Conservation (phyloP, 192 early-diverging fungal genomes). For the Coemansia umbellata region DNA sequence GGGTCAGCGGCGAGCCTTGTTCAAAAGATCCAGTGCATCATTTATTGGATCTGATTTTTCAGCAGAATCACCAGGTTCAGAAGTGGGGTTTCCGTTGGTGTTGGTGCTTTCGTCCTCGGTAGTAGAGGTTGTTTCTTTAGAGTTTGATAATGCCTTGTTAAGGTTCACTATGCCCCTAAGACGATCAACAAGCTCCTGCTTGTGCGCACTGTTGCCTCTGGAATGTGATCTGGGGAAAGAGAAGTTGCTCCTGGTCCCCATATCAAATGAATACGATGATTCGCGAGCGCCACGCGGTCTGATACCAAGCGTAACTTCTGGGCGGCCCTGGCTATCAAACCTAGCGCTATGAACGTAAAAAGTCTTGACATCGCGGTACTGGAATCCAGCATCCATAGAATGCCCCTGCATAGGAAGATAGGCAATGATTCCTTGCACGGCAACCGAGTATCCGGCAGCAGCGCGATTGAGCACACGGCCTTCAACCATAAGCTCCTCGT, state of each 20-base stretch:
- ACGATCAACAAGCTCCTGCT: not conserved
- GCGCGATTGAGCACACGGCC: constrained; percentile 61
- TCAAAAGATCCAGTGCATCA: constrained; percentile 8
- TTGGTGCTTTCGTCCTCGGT: no score
- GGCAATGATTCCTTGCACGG: constrained; percentile 64
- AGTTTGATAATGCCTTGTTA: not conserved
- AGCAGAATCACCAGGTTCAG: no score
- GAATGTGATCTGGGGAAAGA: not conserved
- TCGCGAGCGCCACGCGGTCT: constrained; percentile 26
- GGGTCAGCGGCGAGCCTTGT: constrained; percentile 8
- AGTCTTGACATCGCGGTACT: constrained; percentile 49
- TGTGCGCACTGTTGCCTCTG: not conserved
- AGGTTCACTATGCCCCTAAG: constrained; percentile 9
- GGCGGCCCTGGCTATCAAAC: constrained; percentile 41
- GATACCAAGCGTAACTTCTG: constrained; percentile 20
- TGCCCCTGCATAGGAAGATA: constrained; percentile 35
- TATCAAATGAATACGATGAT: not conserved
- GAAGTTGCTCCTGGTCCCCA: constrained; percentile 6
- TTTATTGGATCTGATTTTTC: not conserved
- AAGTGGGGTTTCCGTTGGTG: no score
- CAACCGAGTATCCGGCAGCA: constrained; percentile 52
- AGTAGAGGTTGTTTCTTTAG: no score
- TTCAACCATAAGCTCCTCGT: constrained; percentile 50
- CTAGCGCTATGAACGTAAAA: constrained; percentile 64
- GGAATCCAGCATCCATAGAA: constrained; percentile 25